Conservation (phyloP, 2,329 filamentous ascomycete species). For the Alternaria conjuncta region DNA sequence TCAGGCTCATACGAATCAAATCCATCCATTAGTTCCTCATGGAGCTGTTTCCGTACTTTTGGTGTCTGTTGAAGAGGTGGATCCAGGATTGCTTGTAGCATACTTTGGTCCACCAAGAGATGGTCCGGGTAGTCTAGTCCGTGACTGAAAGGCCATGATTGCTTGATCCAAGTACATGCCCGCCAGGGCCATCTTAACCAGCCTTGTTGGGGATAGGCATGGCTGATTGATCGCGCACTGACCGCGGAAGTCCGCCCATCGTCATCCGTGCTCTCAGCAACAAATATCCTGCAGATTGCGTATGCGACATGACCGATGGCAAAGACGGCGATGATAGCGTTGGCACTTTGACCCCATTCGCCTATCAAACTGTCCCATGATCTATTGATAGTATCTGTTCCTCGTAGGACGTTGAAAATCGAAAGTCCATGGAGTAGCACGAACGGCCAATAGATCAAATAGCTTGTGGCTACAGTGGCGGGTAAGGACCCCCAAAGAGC, state of each 20-base stretch:
- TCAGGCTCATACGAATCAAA: too few species aligned
- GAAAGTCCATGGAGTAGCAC: not conserved
- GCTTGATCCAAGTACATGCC: fast-evolving
- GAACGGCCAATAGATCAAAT: not conserved
- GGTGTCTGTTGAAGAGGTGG: too few species aligned
- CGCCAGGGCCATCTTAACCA: too few species aligned
- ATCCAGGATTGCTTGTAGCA: too few species aligned
- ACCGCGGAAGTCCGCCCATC: not conserved
- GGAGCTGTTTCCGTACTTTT: too few species aligned
- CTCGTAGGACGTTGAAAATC: fast-evolving
- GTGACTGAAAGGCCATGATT: not conserved
- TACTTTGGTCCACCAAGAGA: too few species aligned
- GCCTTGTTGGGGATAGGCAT: too few species aligned
- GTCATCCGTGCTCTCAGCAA: not conserved
- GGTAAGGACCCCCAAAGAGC: not conserved
- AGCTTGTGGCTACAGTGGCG: not conserved
- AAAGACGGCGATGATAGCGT: not conserved
- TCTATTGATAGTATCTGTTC: not conserved
- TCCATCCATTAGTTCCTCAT: too few species aligned
- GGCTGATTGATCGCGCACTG: not conserved
- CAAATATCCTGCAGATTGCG: fast-evolving
- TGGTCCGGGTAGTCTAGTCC: not conserved
- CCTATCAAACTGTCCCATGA: fast-evolving
- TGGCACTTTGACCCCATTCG: not conserved
- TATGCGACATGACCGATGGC: not conserved